Evolutionary conservation across 2,329 filamentous ascomycete genomes (phyloP).

Genomic region (Nakataea oryzae): DNA sequence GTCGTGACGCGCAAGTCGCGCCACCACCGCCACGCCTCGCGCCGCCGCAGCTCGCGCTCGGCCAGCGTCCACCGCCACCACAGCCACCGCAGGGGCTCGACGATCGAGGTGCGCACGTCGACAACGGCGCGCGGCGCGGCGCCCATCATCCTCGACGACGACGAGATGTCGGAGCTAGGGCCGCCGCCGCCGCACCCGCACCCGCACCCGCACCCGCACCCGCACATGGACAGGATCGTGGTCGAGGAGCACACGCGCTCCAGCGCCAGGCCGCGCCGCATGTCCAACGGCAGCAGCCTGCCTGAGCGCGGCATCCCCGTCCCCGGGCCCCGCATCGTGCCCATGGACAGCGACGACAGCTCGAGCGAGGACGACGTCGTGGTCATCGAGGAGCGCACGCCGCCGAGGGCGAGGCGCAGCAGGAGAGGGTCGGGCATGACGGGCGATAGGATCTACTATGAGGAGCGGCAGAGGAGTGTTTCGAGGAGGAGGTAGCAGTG

Average conservation of each 20-base stretch:
- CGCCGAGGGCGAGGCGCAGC: constrained; percentile 13
- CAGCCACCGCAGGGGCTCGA: constrained; percentile 10
- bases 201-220: constrained; percentile 2
- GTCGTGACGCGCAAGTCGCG: constrained; percentile 12
- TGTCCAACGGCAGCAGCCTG: constrained; percentile 5
- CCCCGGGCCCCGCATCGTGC: constrained; percentile 8
- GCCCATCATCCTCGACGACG: constrained; percentile 13
- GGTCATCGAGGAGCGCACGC: constrained; percentile 22
- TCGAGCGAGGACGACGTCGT: constrained; percentile 20
- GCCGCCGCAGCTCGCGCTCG: background rate
- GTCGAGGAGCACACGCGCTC: constrained; percentile 13
- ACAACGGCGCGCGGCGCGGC: constrained; percentile 5
- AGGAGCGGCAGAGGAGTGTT: constrained; percentile 10
- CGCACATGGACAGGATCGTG: constrained; percentile 14
- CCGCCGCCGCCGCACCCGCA: too few species aligned
- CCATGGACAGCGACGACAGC: constrained; percentile 9
- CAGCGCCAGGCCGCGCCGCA: constrained; percentile 4
- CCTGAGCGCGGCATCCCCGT: background rate
- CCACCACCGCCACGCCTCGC: constrained; percentile 9
- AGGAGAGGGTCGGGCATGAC: constrained; percentile 14
- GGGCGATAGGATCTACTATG: constrained; percentile 15
- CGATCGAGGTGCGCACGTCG: constrained; percentile 16
- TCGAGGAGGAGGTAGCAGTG: constrained; percentile 2
- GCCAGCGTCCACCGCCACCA: constrained; percentile 3
- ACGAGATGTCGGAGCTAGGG: constrained; percentile 9